Evolutionary conservation across 805 yeast species (phyloP).

Genomic region (Lipomyces sp.): DNA sequence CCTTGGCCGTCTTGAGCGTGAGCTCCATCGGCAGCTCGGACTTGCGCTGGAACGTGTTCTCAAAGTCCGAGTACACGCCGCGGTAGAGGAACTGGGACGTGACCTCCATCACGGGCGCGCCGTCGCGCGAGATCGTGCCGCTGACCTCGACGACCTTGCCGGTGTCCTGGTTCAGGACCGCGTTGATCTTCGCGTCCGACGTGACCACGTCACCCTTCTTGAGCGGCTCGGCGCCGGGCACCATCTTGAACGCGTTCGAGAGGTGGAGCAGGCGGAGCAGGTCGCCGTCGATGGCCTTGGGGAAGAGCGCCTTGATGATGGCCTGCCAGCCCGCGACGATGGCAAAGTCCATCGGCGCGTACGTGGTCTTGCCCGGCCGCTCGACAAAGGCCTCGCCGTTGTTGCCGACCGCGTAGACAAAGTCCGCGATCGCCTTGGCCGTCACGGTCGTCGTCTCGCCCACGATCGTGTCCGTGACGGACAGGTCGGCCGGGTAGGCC

Average conservation of each 20-base stretch:
- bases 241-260: conserved; percentile 90
- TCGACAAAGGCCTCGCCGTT: conserved; percentile 92
- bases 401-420: conserved; percentile 96
- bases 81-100: conserved; percentile 94
- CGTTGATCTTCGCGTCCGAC: conserved; percentile 77
- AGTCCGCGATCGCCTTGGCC: conserved; percentile 77
- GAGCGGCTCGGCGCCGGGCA: conserved; percentile 86
- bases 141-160: conserved; percentile 96
- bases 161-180: conserved; percentile 84
- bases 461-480: conserved; percentile 64
- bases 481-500: conserved; percentile 51
- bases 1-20: conserved; percentile 69
- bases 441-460: conserved; percentile 69
- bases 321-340: conserved; percentile 98
- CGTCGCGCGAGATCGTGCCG: conserved; percentile 78
- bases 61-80: conserved; percentile 82
- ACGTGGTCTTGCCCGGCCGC: conserved; percentile 75
- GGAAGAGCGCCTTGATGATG: conserved; percentile 97
- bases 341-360: conserved; percentile 99
- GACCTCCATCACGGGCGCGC: conserved; percentile 84
- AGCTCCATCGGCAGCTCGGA: conserved; percentile 85
- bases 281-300: conserved; percentile 93
- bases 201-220: conserved; percentile 82
- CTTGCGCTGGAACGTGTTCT: conserved; percentile 86
- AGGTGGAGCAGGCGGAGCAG: conserved; percentile 88